Evolutionary conservation across 1,139 yeast genomes (phyloP).

Genomic region (Candida dubliniensis): DNA sequence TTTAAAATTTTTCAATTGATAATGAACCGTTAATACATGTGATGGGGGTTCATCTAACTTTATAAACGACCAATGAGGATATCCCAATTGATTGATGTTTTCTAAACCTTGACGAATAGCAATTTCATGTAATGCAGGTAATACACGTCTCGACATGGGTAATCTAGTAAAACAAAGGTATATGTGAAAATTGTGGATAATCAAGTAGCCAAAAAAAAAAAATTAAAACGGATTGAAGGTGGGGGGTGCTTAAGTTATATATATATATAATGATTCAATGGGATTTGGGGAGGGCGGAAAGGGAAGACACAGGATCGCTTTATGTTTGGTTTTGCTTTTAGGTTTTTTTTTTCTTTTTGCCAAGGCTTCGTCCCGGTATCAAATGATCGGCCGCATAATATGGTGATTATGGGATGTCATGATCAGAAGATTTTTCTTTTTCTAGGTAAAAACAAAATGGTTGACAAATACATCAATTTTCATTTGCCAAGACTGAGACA

Average conservation of each 20-base stretch:
- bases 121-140: slow-evolving; percentile 8
- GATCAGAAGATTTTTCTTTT: too few species aligned
- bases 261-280: neutral
- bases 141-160: slow-evolving; percentile 1
- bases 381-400: too few species aligned
- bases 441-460: too few species aligned
- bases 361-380: too few species aligned
- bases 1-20: slow-evolving; percentile 51
- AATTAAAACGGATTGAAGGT: neutral
- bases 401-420: too few species aligned
- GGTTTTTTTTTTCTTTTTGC: too few species aligned
- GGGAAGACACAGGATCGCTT: neutral
- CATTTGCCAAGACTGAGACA: too few species aligned
- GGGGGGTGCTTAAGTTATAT: neutral
- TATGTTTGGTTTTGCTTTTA: too few species aligned
- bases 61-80: slow-evolving; percentile 16
- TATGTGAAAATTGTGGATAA: neutral
- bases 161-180: neutral
- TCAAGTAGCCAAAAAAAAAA: neutral
- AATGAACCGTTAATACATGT: slow-evolving; percentile 19
- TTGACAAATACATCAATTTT: too few species aligned
- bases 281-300: neutral
- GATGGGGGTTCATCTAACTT: slow-evolving; percentile 9
- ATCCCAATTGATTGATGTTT: slow-evolving; percentile 13
- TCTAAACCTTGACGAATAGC: slow-evolving; percentile 12